phyloP scores from a whole-genome alignment of 805 yeast species.

The Danielia reshetovae region DNA sequence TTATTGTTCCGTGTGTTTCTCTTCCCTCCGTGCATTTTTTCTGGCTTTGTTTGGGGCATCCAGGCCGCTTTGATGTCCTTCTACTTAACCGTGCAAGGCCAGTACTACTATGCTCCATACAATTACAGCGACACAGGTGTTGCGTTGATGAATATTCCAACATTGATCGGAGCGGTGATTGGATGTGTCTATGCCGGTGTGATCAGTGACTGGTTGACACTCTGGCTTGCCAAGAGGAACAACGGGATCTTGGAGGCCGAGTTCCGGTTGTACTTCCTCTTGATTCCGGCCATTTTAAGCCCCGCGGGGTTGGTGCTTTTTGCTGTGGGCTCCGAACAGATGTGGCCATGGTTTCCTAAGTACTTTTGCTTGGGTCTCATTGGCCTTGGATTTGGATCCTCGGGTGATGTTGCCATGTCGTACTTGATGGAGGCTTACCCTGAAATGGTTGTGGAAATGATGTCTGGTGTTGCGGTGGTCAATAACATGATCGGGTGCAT shows the following conservation, averaged over 20 bases:
- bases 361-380: conserved; percentile 62
- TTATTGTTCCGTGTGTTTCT: conserved; percentile 52
- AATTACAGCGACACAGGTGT: conserved; percentile 62
- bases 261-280: conserved; percentile 53
- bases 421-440: conserved; percentile 68
- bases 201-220: conserved; percentile 55
- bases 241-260: conserved; percentile 65
- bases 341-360: conserved; percentile 50
- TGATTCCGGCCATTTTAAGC: conserved; percentile 53
- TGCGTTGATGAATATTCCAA: conserved; percentile 72
- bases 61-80: conserved; percentile 76
- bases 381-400: conserved; percentile 67
- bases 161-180: conserved; percentile 59
- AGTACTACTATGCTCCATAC: conserved; percentile 60
- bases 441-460: conserved; percentile 64
- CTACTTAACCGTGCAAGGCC: conserved; percentile 70
- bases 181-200: conserved; percentile 66
- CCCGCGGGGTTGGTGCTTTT: conserved; percentile 62
- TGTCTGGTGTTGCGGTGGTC: conserved; percentile 65
- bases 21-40: conserved; percentile 61
- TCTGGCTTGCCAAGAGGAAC: conserved; percentile 58
- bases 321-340: conserved; percentile 59
- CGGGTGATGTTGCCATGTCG: conserved; percentile 67
- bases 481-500: conserved; percentile 63
- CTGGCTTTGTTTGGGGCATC: conserved; percentile 76